These are phyloP conservation scores for Teunomyces atbi DNA, from an alignment of 805 yeast genomes.

Conservation along the genomic window DNA sequence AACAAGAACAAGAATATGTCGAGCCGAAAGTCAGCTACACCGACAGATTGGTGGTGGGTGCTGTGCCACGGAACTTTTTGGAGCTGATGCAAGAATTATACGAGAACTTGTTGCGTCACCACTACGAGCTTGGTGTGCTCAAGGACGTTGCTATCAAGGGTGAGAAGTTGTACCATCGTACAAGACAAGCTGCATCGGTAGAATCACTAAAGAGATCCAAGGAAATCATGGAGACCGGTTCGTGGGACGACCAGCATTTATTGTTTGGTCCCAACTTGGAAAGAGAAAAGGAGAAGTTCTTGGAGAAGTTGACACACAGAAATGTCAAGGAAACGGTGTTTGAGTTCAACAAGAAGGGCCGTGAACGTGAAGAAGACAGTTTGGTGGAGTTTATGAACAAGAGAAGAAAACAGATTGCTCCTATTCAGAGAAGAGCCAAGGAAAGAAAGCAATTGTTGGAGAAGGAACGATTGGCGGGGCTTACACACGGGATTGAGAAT, in stretches of 20 bases:
- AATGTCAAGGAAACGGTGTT: conserved; percentile 85
- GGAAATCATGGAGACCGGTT: conserved; percentile 64
- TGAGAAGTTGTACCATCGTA: conserved; percentile 80
- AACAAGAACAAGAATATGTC: conserved; percentile 39
- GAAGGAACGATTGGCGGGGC: conserved; percentile 72
- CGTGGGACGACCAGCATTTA: conserved; percentile 86
- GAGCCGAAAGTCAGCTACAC: conserved; percentile 70
- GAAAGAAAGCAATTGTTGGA: conserved; percentile 68
- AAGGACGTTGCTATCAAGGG: conserved; percentile 79
- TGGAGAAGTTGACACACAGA: conserved; percentile 70
- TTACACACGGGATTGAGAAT: conserved; percentile 69
- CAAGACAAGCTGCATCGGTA: conserved; percentile 80
- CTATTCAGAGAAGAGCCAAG: conserved; percentile 74
- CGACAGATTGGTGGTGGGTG: conserved; percentile 77
- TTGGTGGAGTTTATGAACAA: conserved; percentile 81
- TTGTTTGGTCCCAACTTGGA: conserved; percentile 76
- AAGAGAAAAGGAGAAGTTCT: conserved; percentile 66
- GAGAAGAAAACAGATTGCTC: conserved; percentile 84
- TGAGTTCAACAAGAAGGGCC: conserved; percentile 65
- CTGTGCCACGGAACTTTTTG: conserved; percentile 68
- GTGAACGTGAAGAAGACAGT: conserved; percentile 53
- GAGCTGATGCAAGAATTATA: conserved; percentile 74
- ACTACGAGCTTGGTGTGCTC: conserved; percentile 66
- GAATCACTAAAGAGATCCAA: conserved; percentile 86
- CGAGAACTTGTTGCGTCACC: conserved; percentile 55